These are phyloP conservation scores for Gilbertella persicaria DNA, from an alignment of 371 early-diverging fungal genomes.

Conservation along the genomic window DNA sequence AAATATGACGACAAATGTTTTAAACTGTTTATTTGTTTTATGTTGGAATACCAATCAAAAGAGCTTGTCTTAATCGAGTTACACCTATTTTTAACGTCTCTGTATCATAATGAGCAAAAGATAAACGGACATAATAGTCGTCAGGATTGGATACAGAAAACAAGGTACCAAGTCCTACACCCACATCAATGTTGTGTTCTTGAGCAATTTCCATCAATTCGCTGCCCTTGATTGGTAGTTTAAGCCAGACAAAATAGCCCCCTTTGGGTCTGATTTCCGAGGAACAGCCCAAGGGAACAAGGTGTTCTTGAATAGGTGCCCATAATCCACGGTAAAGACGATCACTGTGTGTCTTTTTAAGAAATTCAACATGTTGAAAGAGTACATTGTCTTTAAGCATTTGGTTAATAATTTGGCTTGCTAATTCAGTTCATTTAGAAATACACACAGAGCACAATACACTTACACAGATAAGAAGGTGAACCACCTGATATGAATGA, in stretches of 20 bases:
- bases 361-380: conserved; percentile 20
- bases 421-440: conserved; percentile 8
- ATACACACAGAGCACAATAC: neutral
- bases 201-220: conserved; percentile 20
- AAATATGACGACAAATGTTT: too few relatives aligned
- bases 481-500: conserved; percentile 44
- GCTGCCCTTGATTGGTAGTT: conserved; percentile 28
- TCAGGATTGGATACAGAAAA: conserved; percentile 21
- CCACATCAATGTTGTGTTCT: conserved; percentile 17
- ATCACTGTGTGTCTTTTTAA: conserved; percentile 15
- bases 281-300: conserved; percentile 39
- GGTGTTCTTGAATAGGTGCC: conserved; percentile 21
- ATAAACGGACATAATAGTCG: conserved; percentile 21
- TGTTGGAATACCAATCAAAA: conserved; percentile 6
- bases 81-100: conserved; percentile 17
- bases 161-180: conserved; percentile 28
- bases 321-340: conserved; percentile 30
- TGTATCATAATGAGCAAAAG: conserved; percentile 27
- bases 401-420: conserved; percentile 29
- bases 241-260: conserved; percentile 51
- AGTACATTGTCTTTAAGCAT: conserved; percentile 26
- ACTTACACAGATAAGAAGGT: conserved; percentile 33
- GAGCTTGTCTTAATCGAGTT: conserved; percentile 18
- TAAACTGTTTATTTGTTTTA: neutral
- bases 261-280: conserved; percentile 26